Evolutionary conservation across 257 asterid species (phyloP).

Genomic region (Lavandula angustifolia): DNA sequence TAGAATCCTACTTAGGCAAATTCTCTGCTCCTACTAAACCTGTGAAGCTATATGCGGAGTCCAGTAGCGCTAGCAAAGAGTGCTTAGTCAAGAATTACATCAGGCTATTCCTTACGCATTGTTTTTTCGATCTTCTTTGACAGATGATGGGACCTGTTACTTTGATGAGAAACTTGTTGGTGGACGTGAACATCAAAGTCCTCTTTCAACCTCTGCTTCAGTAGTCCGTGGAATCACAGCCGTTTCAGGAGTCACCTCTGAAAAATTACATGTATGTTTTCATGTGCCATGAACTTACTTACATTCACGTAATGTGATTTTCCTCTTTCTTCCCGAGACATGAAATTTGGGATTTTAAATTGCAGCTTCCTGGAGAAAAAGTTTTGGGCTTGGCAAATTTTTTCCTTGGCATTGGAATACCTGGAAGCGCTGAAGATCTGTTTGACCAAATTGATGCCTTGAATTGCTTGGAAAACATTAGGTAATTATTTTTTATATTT

Average conservation of each 20-base stretch:
- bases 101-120: conserved; percentile 22
- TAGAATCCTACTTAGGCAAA: no score
- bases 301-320: background rate
- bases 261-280: conserved; percentile 61
- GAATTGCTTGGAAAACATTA: conserved; percentile 69
- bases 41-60: no score
- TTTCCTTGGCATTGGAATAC: conserved; percentile 84
- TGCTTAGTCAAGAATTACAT: conserved; percentile 15
- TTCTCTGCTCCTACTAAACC: no score
- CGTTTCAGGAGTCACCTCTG: conserved; percentile 65
- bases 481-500: conserved; percentile 42
- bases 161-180: conserved; percentile 88
- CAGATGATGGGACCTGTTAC: conserved; percentile 90
- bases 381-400: conserved; percentile 81
- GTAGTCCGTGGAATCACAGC: conserved; percentile 81
- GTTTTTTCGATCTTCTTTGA: conserved; percentile 16
- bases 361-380: conserved; percentile 93
- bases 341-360: conserved; percentile 29
- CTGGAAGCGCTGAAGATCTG: conserved; percentile 78
- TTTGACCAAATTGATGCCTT: conserved; percentile 82
- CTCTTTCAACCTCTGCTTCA: conserved; percentile 82
- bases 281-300: background rate
- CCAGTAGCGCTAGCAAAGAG: no score
- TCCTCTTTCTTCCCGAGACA: conserved; percentile 21
- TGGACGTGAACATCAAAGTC: conserved; percentile 69